Conservation (phyloP, 1,139 yeast genomes). For the Yamadazyma buinensis region DNA sequence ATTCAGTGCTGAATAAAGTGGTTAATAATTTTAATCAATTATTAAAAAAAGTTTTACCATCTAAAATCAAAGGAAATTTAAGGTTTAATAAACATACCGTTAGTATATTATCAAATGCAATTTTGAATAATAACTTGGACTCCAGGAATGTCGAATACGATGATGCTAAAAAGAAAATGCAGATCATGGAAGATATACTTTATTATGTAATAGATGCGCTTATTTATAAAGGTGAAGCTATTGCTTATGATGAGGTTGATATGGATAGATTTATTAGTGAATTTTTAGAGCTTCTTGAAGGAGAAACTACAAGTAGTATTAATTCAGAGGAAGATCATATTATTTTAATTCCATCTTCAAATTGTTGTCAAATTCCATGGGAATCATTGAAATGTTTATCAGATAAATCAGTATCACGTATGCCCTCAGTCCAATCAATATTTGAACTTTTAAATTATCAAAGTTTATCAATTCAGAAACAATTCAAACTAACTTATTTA, state of each 20-base stretch:
- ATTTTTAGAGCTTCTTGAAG: conserved; percentile 18
- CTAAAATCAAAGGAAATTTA: not conserved
- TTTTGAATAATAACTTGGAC: not conserved
- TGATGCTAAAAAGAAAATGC: conserved; percentile 16
- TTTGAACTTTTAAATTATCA: conserved; percentile 20
- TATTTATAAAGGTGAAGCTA: conserved; percentile 59
- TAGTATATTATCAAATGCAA: not conserved
- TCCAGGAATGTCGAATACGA: not conserved
- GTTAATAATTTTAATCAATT: conserved; percentile 4
- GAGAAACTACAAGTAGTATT: not conserved
- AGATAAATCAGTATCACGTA: conserved; percentile 59
- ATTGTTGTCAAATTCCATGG: conserved; percentile 78
- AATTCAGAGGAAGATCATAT: conserved; percentile 55
- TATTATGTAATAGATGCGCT: conserved; percentile 59
- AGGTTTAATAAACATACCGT: not conserved
- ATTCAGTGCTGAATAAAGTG: not conserved
- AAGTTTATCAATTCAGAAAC: not conserved
- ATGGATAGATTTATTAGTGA: conserved; percentile 46
- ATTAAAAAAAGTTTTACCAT: conserved; percentile 9
- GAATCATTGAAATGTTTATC: conserved; percentile 66
- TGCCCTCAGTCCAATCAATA: conserved; percentile 57
- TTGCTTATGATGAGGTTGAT: conserved; percentile 64
- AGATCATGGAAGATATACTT: conserved; percentile 54
- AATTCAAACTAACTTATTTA: conserved; percentile 34
- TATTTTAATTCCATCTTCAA: conserved; percentile 63